Evolutionary conservation across 1,284 basidiomycete genomes (phyloP), one percentile per base, ranked within the genome.

Genomic region (Malassezia pachydermatis): DNA sequence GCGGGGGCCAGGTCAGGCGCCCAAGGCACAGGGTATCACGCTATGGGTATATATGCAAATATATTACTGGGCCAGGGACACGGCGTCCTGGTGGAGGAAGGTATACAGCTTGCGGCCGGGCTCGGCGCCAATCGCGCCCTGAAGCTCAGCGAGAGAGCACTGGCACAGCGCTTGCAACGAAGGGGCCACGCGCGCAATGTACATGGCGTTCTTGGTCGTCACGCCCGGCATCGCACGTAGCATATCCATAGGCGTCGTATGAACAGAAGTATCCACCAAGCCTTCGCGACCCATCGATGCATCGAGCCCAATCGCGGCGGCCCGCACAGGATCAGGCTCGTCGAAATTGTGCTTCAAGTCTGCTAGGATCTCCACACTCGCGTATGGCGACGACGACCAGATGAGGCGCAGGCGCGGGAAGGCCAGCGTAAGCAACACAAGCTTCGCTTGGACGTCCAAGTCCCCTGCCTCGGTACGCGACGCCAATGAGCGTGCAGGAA

Each of bases 381-480:
- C 84, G 63, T 87, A 87, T 0, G 94, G 88, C 1, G 89, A 95
- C 2, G 88, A 88, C 0, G 88, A 92, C 94, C 94, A 98, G 63
- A 98, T 85, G 65, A 96, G 84, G 25, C 88, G 82, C 2, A 98
- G 76, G 16, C 86, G 82, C 0, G 89, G 89, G 69, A 96, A 98
- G 10, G 85, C 79, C 9, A 94, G 78, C 0, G 85, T 84, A 2
- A 98, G 80, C 11, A 98, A 78, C 17, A 87, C 86, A 25, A 98
- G 79, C 67, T 95, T 95, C 19, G 86, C 81, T 73, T 95, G 89
- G 13, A 92, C 76, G 41, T 80, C 71, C 53, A 52, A 58, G 43
- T 60, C 72, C 51, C 39, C 48, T 47, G 54, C 42, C 38, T 60
- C 76, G 2, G 73, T 19, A 1, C 48, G 48, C 24, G 34, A 3